Conservation (phyloP, 495 filamentous ascomycete genomes). For the Lasiosphaeria hispida region DNA sequence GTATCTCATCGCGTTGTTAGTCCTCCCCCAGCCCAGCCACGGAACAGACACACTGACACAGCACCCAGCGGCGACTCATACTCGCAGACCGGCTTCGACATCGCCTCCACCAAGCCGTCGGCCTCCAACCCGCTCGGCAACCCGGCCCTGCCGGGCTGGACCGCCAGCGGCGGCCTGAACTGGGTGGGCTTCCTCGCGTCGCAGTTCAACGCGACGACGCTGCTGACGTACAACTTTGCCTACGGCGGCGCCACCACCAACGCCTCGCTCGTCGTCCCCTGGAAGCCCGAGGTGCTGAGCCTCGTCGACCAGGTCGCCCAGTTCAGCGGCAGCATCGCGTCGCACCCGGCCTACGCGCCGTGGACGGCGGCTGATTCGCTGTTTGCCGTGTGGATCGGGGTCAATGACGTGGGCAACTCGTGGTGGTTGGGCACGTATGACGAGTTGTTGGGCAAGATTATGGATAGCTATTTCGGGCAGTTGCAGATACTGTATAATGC, state of each 20-base stretch:
- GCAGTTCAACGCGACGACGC: constrained; percentile 56
- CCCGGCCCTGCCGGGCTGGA: constrained; percentile 61
- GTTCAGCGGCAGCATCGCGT: constrained; percentile 39
- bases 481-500: constrained; percentile 57
- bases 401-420: constrained; percentile 74
- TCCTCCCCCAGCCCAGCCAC: background rate
- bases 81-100: constrained; percentile 62
- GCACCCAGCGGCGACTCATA: constrained; percentile 50
- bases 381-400: constrained; percentile 72
- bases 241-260: constrained; percentile 69
- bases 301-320: constrained; percentile 58
- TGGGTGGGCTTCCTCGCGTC: constrained; percentile 68
- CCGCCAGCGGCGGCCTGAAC: constrained; percentile 58
- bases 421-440: constrained; percentile 49
- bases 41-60: background rate
- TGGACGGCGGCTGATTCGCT: constrained; percentile 62
- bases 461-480: constrained; percentile 55
- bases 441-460: constrained; percentile 51
- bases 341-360: constrained; percentile 39
- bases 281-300: constrained; percentile 50
- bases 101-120: constrained; percentile 57
- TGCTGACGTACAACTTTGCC: constrained; percentile 68
- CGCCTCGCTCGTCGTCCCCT: constrained; percentile 50
- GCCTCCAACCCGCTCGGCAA: constrained; percentile 72
- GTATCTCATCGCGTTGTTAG: constrained; percentile 37